These are phyloP conservation scores for Termitomyces sp. DNA, from an alignment of 768 basidiomycete species.

Conservation along the genomic window DNA sequence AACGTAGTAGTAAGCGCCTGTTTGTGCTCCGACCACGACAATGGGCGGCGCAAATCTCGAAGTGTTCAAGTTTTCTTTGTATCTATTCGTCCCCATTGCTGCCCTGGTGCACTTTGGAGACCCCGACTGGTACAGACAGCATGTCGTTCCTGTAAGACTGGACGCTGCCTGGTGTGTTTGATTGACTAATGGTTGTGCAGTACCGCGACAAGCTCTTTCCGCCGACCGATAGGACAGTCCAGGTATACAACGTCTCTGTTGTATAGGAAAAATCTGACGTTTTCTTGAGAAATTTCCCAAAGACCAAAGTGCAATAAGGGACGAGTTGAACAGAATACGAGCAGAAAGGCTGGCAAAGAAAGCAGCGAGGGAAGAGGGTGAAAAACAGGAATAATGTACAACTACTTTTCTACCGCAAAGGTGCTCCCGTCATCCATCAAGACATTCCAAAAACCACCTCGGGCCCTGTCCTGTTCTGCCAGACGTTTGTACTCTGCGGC, in stretches of 20 bases:
- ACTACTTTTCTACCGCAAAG: slow-evolving; percentile 24
- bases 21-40: too few relatives aligned
- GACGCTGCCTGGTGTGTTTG: neutral
- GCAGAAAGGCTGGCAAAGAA: slow-evolving; percentile 49
- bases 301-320: slow-evolving; percentile 58
- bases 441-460: slow-evolving; percentile 29
- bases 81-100: slow-evolving; percentile 79
- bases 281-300: slow-evolving; percentile 51
- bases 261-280: neutral
- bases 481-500: slow-evolving; percentile 40
- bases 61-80: slow-evolving; percentile 85
- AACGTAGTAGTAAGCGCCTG: neutral
- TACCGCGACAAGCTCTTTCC: slow-evolving; percentile 74
- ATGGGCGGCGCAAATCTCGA: slow-evolving; percentile 67
- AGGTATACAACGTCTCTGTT: slow-evolving; percentile 27
- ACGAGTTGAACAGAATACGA: slow-evolving; percentile 69
- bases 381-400: neutral
- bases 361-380: slow-evolving; percentile 26
- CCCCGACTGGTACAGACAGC: slow-evolving; percentile 76
- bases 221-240: slow-evolving; percentile 47
- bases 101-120: slow-evolving; percentile 85
- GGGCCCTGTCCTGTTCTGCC: slow-evolving; percentile 28
- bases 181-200: slow-evolving; percentile 26
- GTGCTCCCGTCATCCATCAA: slow-evolving; percentile 33
- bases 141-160: slow-evolving; percentile 65